phyloP scores from a whole-genome alignment of 2,329 filamentous ascomycete genomes.

The Clonostachys rosea region DNA sequence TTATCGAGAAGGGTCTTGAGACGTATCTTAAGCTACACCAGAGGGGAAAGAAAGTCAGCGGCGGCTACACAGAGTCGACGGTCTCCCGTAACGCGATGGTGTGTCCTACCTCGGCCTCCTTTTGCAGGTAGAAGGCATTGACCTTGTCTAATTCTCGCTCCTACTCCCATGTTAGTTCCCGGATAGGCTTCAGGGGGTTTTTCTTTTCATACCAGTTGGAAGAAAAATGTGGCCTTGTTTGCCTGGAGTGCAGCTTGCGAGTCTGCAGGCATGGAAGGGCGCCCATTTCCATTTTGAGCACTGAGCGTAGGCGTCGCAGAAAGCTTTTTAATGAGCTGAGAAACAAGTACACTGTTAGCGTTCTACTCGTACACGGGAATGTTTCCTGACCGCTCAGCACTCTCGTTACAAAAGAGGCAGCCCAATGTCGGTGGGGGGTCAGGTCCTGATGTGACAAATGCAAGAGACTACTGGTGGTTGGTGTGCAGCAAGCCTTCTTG shows the following conservation, averaged over 20 bases:
- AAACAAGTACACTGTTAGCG: background rate
- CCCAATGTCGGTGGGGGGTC: too few species aligned
- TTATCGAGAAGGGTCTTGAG: conserved; percentile 91
- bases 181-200: background rate
- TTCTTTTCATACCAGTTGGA: conserved; percentile 71
- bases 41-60: too few species aligned
- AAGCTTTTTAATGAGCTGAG: conserved; percentile 94
- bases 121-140: conserved; percentile 95
- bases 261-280: conserved; percentile 49
- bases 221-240: conserved; percentile 98
- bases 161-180: conserved; percentile 46
- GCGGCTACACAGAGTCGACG: too few species aligned
- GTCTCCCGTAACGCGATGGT: background rate
- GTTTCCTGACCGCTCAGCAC: too few species aligned
- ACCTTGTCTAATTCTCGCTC: conserved; percentile 98
- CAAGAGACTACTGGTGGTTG: too few species aligned
- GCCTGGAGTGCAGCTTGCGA: conserved; percentile 89
- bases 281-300: conserved; percentile 63
- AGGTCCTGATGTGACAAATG: too few species aligned
- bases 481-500: too few species aligned
- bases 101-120: conserved; percentile 82
- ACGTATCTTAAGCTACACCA: conserved; percentile 76
- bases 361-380: too few species aligned
- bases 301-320: conserved; percentile 83
- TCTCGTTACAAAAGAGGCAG: too few species aligned